Conservation (phyloP, 176 grass and related monocot genomes). For the Ensete glaucum region DNA sequence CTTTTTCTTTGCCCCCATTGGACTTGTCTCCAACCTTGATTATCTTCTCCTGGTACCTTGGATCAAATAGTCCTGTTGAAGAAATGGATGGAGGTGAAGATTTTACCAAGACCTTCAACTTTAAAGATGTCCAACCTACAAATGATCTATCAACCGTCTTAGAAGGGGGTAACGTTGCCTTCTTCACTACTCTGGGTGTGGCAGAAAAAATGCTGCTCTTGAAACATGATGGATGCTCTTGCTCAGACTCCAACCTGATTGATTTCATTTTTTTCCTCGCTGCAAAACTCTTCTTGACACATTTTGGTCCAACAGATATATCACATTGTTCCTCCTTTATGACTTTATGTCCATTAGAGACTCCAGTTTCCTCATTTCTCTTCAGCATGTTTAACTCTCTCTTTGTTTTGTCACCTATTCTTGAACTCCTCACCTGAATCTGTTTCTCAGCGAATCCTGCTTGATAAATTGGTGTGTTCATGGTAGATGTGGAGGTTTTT, state of each 20-base stretch:
- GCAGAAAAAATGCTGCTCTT: not conserved
- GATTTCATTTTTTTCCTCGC: not conserved
- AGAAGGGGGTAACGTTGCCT: constrained; percentile 10
- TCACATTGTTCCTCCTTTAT: not conserved
- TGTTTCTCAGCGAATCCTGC: not conserved
- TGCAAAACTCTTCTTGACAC: not conserved
- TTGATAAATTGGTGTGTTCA: not conserved
- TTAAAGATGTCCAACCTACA: constrained; percentile 15
- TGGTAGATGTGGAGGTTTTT: no score
- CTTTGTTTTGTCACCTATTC: not conserved
- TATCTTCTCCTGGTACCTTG: constrained; percentile 24
- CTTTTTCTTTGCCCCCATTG: not conserved
- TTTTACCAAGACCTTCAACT: constrained; percentile 6
- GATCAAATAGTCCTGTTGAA: constrained; percentile 18
- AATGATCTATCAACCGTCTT: constrained; percentile 5
- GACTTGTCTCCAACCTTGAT: constrained; percentile 14
- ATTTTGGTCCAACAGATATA: not conserved
- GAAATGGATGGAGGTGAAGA: not conserved
- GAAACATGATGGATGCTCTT: not conserved
- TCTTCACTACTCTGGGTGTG: constrained; percentile 25
- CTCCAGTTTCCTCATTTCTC: constrained; percentile 2
- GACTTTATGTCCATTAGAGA: not conserved
- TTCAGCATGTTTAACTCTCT: constrained; percentile 1
- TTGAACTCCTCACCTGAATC: constrained; percentile 2
- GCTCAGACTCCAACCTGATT: not conserved